Conservation (phyloP, 2,329 filamentous ascomycete species). For the Penicillium expansum region DNA sequence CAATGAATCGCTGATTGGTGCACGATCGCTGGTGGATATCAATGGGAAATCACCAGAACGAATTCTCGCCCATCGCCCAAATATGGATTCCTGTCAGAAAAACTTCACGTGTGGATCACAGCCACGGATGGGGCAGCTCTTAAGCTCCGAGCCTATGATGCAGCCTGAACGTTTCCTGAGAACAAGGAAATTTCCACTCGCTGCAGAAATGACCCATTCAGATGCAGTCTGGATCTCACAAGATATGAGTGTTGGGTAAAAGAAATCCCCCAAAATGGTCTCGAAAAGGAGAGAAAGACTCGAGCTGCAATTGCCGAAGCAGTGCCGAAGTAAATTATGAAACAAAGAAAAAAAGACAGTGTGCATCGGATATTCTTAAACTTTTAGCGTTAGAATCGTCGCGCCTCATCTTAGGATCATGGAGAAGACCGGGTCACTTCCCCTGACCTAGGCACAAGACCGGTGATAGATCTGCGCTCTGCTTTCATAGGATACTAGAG, state of each 20-base stretch:
- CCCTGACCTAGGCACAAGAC: conserved; percentile 25
- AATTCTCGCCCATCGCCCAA: not conserved
- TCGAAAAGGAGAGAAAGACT: not conserved
- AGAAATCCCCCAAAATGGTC: not conserved
- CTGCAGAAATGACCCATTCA: conserved; percentile 7
- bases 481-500: conserved; percentile 13
- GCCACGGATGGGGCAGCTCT: conserved; percentile 4
- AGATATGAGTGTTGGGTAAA: not conserved
- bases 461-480: conserved; percentile 20
- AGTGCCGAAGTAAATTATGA: not conserved
- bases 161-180: conserved; percentile 12
- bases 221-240: not conserved
- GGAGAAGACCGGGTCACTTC: conserved; percentile 20
- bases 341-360: conserved; percentile 9
- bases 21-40: not conserved
- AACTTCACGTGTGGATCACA: conserved; percentile 13
- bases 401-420: conserved; percentile 20
- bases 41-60: not conserved
- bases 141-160: conserved; percentile 14
- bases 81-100: conserved; percentile 10
- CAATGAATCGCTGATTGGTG: not conserved
- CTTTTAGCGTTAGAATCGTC: conserved; percentile 22
- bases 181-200: conserved; percentile 3
- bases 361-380: conserved; percentile 18
- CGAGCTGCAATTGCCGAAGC: not conserved